Percentiles rank a stretch among this genome's conserved stretches.
Evolutionary conservation across 2,329 filamentous ascomycete species (phyloP).

Genomic region (Rhynchosporium agropyri): DNA sequence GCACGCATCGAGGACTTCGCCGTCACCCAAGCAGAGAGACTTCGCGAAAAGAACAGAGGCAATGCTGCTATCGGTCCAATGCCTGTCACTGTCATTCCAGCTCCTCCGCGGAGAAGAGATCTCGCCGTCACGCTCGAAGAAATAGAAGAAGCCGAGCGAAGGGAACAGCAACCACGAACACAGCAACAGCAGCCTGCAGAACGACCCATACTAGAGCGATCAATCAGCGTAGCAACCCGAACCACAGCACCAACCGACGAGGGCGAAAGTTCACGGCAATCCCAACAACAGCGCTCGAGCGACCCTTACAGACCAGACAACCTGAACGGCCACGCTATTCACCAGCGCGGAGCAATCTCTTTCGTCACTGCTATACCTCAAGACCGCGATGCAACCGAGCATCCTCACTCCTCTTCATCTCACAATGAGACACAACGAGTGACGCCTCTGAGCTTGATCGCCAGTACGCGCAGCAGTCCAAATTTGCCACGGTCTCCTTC

Average conservation of each 20-base stretch:
- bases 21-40: constrained; percentile 60
- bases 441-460: constrained; percentile 15
- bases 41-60: constrained; percentile 59
- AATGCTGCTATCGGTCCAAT: constrained; percentile 54
- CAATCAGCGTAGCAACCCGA: background rate
- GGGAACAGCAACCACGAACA: constrained; percentile 11
- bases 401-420: constrained; percentile 23
- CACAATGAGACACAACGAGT: constrained; percentile 18
- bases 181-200: constrained; percentile 7
- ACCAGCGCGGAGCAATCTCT: constrained; percentile 38
- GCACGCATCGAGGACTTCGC: constrained; percentile 63
- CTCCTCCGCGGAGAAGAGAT: constrained; percentile 60
- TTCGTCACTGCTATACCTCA: constrained; percentile 32
- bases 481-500: constrained; percentile 24
- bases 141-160: constrained; percentile 28
- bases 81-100: constrained; percentile 63
- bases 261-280: constrained; percentile 14
- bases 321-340: constrained; percentile 32
- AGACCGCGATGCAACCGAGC: constrained; percentile 23
- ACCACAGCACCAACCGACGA: constrained; percentile 13
- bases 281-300: constrained; percentile 27
- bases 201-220: constrained; percentile 15
- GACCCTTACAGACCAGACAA: constrained; percentile 39
- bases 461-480: constrained; percentile 28
- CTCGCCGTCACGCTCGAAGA: constrained; percentile 60